Base-by-base conservation (phyloP, 2,329 filamentous ascomycete species). In the Alternaria panax region DNA sequence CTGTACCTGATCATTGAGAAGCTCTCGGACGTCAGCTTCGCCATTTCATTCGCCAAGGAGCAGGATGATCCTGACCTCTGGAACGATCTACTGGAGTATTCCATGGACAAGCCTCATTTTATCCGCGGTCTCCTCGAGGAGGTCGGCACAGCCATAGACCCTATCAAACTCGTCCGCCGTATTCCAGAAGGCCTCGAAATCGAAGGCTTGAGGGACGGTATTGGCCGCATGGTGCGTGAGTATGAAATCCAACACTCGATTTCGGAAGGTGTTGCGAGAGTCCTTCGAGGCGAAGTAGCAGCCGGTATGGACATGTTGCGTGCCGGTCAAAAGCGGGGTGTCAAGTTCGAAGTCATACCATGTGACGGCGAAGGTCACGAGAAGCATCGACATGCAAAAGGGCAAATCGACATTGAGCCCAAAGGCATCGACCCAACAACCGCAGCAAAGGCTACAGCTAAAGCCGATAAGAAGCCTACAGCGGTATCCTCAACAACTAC, bases 101-200 rank as follows among this genome's bases (percentile, higher is more conserved):
- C 91, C 61, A 98, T 99, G 95, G 93, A 97, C 80, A 97, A 97
- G 74, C 95, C 95, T 1, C 88, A 88, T 40, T 99, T 99, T 80
- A 98, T 99, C 67, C 90, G 92, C 12, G 93, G 92, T 0, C 82
- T 99, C 4, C 86, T 99, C 0, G 92, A 97, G 71, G 92, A 98
- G 80, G 94, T 97, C 1, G 95, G 95, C 34, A 98, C 93, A 1
- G 88, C 92, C 1, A 95, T 99, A 71, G 90, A 98, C 71, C 95
- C 95, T 0, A 94, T 98, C 63, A 91, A 90, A 16, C 86, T 99
- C 4, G 92, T 99, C 6, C 86, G 91, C 14, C 88, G 93, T 5
- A 99, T 99, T 27, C 95, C 95, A 0, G 92, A 96, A 72, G 93
- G 95, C 0, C 84, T 99, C 0, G 92, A 97, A 74, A 96, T 99